Evolutionary conservation across 257 asterid genomes (phyloP).

Genomic region (Solanum rostratum): DNA sequence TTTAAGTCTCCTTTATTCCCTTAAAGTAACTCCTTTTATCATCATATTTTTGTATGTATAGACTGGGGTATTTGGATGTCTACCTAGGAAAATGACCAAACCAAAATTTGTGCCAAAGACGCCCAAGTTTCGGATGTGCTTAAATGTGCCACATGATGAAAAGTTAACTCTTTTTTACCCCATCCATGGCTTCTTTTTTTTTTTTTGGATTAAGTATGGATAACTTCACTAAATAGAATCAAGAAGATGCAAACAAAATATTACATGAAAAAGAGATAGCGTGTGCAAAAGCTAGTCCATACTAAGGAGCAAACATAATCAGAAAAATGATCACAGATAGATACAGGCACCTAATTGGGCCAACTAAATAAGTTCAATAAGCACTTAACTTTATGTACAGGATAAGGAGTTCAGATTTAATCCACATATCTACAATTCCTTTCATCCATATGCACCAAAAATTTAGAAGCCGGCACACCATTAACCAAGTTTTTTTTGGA

Average conservation of each 20-base stretch:
- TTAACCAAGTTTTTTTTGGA: background rate
- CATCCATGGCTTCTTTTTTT: background rate
- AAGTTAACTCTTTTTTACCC: background rate
- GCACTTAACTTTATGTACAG: background rate
- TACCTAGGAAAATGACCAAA: background rate
- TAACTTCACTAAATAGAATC: background rate
- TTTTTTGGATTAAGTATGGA: background rate
- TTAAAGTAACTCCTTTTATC: background rate
- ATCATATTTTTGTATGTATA: background rate
- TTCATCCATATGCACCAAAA: background rate
- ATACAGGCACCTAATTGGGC: background rate
- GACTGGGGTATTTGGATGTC: background rate
- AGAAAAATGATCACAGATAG: background rate
- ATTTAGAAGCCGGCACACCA: background rate
- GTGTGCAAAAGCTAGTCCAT: background rate
- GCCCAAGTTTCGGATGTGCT: background rate
- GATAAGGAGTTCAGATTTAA: background rate
- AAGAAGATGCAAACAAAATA: background rate
- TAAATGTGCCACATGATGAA: background rate
- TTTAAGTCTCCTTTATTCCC: background rate
- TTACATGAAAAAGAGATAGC: background rate
- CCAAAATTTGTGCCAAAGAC: background rate
- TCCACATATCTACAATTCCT: background rate
- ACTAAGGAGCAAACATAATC: background rate
- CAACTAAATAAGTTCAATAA: background rate